Evolutionary conservation across 768 basidiomycete species (phyloP), one percentile per base, ranked within the genome.

Genomic region (Tricholoma furcatifolium): DNA sequence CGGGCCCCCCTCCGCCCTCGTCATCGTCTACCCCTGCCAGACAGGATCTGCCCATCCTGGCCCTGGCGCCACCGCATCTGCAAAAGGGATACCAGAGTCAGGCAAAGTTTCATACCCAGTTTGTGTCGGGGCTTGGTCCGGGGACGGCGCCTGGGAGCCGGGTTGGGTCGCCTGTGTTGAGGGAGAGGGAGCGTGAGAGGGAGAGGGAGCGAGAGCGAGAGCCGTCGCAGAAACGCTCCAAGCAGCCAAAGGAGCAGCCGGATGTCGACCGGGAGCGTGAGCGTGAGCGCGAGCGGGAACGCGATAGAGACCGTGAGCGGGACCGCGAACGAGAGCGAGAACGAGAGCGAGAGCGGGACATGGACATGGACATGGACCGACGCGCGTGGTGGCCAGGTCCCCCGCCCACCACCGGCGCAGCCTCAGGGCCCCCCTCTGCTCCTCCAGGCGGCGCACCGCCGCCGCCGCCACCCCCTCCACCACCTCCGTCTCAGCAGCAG

Each of bases 51-150:
- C 50, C 55, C 4, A 52, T 56, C 1, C 44, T 56, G 14, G 27
- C 55, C 0, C 47, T 56, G 2, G 55, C 47, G 1, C 55, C 55
- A 2, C 50, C 55, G 0, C 41, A 41, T 47, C 27, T 56, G 1
- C 68, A 67, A 49, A 59, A 61, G 30, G 69, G 65, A 51, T 67
- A 66, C 51, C 12, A 18, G 4, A 32, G 35, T 0, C 67, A 68
- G 59, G 39, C 42, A 49, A 45, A 70, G 59, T 70, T 70, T 54
- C 65, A 72, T 53, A 61, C 61, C 27, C 58, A 65, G 65, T 61
- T 71, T 53, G 65, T 65, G 10, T 27, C 27, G 4, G 27, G 27
- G 4, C 27, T 27, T 27, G 56, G 27, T 24, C 15, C 38, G 12
- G 47, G 43, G 2, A n/a, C 30, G 11, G 52, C 40, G 0, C 23